Evolutionary conservation across 257 asterid species (phyloP), one percentile per base, ranked within the genome.

Genomic region (Gentiana straminea): DNA sequence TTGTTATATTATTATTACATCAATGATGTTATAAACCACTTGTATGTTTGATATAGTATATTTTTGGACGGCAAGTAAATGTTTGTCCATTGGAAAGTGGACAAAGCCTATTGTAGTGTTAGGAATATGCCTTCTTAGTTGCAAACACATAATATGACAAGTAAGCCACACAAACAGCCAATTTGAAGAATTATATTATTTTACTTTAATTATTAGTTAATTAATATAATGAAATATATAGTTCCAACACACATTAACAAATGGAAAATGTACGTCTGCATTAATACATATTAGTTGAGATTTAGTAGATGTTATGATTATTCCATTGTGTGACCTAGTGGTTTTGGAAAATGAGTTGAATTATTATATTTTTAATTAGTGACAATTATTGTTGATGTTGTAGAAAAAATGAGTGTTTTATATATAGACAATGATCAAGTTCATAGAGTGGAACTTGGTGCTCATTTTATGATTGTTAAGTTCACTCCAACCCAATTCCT

Each of bases 61-160:
- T 59, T 56, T 65, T 64, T 70, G 79, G 82, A 66, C 60, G 77
- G 75, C 79, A 74, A 64, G 13, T 24, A 59, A 33, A 50, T 4
- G 47, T 41, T 59, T 41, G 33, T 13, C 35, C 66, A 60, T 60
- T n/a, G 34, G 57, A 4, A 33, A 41, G 50, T 37, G 10, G 64
- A 61, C 67, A 61, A 59, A 49, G 35, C 32, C 33, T 54, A 49
- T 8, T 51, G 0, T 9, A 9, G 54, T 35, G 43, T 13, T 44
- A 35, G 60, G 64, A 64, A 64, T 59, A 64, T 69, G 67, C 67
- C 70, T 12, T 51, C 55, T 53, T 7, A 32, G 5, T 54, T 49
- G 3, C 57, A 4, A 41, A 65, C 64, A 51, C 36, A 1, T 41
- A 41, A 41, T 51, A 10, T 49, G 52, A 57, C 45, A 51, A 10